Evolutionary conservation across 2,329 filamentous ascomycete genomes (phyloP).

Genomic region (Lachnellula suecica): DNA sequence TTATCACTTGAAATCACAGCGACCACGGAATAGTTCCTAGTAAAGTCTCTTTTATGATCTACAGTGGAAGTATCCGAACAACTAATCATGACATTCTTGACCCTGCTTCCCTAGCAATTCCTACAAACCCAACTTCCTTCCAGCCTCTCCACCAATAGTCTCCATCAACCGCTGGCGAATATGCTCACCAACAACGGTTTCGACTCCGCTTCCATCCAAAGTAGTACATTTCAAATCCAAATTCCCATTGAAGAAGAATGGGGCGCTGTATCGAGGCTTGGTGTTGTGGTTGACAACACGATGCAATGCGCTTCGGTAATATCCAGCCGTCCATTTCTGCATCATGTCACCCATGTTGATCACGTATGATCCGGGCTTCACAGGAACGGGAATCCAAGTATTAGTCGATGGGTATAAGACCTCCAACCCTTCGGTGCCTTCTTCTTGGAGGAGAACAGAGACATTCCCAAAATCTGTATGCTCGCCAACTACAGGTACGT

Average conservation of each 20-base stretch:
- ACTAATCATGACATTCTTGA: neutral
- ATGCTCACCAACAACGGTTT: neutral
- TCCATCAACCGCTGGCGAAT: neutral
- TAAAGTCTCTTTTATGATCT: too few relatives aligned
- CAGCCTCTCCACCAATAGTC: neutral
- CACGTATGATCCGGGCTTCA: slow-evolving; percentile 42
- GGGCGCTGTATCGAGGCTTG: slow-evolving; percentile 49
- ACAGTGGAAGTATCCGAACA: too few relatives aligned
- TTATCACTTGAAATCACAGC: too few relatives aligned
- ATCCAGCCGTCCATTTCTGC: slow-evolving; percentile 44
- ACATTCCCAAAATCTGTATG: slow-evolving; percentile 39
- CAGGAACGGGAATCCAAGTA: slow-evolving; percentile 34
- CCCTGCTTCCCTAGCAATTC: neutral
- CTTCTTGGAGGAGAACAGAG: slow-evolving; percentile 32
- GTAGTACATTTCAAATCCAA: slow-evolving; percentile 25
- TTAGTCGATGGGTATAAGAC: slow-evolving; percentile 17
- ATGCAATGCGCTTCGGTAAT: slow-evolving; percentile 49
- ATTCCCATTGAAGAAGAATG: slow-evolving; percentile 53
- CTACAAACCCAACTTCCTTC: neutral
- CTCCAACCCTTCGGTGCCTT: slow-evolving; percentile 30
- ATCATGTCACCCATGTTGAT: slow-evolving; percentile 49
- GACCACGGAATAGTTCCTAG: too few relatives aligned
- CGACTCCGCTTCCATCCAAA: neutral
- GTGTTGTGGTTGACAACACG: slow-evolving; percentile 49
- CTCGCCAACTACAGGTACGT: slow-evolving; percentile 25